phyloP scores from a whole-genome alignment of 345 rosid genomes.

The Lumnitzera racemosa region DNA sequence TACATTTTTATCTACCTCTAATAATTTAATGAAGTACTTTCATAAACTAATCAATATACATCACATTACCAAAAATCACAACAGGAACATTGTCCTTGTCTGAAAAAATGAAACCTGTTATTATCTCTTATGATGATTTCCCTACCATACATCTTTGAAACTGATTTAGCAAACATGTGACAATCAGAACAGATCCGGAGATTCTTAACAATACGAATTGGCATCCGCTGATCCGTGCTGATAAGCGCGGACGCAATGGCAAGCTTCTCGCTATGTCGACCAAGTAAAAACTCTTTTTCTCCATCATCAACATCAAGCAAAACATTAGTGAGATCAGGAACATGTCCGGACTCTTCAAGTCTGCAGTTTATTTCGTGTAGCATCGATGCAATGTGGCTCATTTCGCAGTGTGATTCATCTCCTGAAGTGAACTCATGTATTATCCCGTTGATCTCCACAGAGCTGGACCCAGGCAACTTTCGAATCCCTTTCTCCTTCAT shows the following conservation, averaged over 20 bases:
- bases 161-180: slow-evolving; percentile 45
- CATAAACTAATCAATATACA: too few relatives aligned
- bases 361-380: slow-evolving; percentile 35
- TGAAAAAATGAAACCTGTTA: slow-evolving; percentile 51
- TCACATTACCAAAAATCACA: slow-evolving; percentile 34
- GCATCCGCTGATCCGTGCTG: slow-evolving; percentile 30
- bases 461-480: slow-evolving; percentile 52
- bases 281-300: slow-evolving; percentile 37
- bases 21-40: too few relatives aligned
- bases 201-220: slow-evolving; percentile 46
- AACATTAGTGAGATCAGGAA: slow-evolving; percentile 43
- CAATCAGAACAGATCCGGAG: slow-evolving; percentile 55
- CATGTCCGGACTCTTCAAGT: slow-evolving; percentile 33
- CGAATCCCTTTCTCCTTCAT: slow-evolving; percentile 49
- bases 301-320: slow-evolving; percentile 52
- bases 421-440: slow-evolving; percentile 52
- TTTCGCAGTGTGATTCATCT: slow-evolving; percentile 46
- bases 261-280: slow-evolving; percentile 59
- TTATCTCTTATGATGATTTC: slow-evolving; percentile 48
- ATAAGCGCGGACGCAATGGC: slow-evolving; percentile 53
- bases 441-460: slow-evolving; percentile 28
- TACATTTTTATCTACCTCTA: too few relatives aligned
- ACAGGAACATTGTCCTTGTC: slow-evolving; percentile 46
- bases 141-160: slow-evolving; percentile 32
- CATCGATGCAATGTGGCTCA: slow-evolving; percentile 36